These are phyloP conservation scores for Pythium periplocum DNA, from an alignment of 352 stramenopile species.

Conservation along the genomic window DNA sequence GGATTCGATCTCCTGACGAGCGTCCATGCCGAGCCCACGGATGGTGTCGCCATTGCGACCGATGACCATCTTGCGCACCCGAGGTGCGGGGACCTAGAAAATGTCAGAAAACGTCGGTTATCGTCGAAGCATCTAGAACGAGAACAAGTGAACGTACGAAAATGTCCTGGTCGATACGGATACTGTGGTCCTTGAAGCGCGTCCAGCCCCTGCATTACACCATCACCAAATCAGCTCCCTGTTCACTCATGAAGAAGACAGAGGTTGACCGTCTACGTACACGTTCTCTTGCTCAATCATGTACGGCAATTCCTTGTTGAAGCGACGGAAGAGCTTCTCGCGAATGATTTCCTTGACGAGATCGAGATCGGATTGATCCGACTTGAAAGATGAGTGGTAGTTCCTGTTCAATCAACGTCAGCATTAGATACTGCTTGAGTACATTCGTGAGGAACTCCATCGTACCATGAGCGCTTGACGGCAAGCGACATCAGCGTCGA, in stretches of 20 bases:
- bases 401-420: constrained; percentile 24
- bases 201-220: constrained; percentile 56
- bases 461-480: constrained; percentile 61
- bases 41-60: constrained; percentile 76
- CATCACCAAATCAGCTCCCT: not conserved
- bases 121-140: too few species aligned
- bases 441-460: too few species aligned
- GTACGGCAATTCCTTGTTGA: constrained; percentile 86
- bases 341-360: constrained; percentile 86
- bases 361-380: constrained; percentile 74
- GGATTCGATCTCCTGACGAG: constrained; percentile 69
- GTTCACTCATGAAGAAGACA: constrained; percentile 5
- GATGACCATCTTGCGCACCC: constrained; percentile 76
- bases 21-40: constrained; percentile 61
- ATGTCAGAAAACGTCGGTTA: not conserved
- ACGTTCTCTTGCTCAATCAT: constrained; percentile 77
- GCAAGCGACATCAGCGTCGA: constrained; percentile 60
- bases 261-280: constrained; percentile 17
- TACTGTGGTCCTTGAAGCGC: constrained; percentile 78
- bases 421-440: not conserved
- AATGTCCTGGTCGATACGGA: constrained; percentile 86
- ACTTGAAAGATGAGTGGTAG: constrained; percentile 85
- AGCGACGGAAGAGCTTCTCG: constrained; percentile 83
- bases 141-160: constrained; percentile 49
- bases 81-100: constrained; percentile 56